Evolutionary conservation across 495 filamentous ascomycete species (phyloP), one percentile per base, ranked within the genome.

Genomic region (Saxophila tyrrhenica): DNA sequence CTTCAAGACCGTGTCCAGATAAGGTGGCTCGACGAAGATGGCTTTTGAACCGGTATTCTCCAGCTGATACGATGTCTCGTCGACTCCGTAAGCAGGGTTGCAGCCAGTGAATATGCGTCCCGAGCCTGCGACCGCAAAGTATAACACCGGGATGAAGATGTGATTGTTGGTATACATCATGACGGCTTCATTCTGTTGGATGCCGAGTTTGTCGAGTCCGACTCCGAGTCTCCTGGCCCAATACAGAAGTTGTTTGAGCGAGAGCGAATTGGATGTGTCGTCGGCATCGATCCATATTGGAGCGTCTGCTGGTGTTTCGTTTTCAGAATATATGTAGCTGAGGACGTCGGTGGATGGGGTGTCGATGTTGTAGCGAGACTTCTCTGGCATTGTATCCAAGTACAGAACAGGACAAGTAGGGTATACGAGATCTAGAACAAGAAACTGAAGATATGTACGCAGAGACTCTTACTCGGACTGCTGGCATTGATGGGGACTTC

Each of bases 281-380:
- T 59, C 63, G 20, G 72, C 69, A 56, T 75, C 72, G 47, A 75
- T 72, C 71, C 71, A 77, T 63, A 75, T 58, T 11, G 72, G 69
- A 16, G 63, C 60, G 41, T 68, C 67, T 13, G 69, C 73, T 13
- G 67, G 61, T 11, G 48, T 47, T 56, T 64, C 39, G n/a, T 51
- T 59, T 19, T 57, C 51, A 9, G 72, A 72, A 57, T 73, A 77
- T 1, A 75, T 52, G 51, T 73, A 75, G 10, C 63, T 64, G 15
- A 77, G 63, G 39, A 75, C 48, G 58, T 75, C 67, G 25, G 70
- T 70, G 20, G 66, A 39, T 0, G 70, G 71, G 48, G 75, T 70
- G 46, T 70, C 59, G n/a, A 76, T 61, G 23, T 56, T 58, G 49
- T 68, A 68, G 39, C 62, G 64, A 0, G 65, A 71, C 15, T 64